Base-by-base conservation (phyloP, 768 basidiomycete genomes). In the Suillus cothurnatus region DNA sequence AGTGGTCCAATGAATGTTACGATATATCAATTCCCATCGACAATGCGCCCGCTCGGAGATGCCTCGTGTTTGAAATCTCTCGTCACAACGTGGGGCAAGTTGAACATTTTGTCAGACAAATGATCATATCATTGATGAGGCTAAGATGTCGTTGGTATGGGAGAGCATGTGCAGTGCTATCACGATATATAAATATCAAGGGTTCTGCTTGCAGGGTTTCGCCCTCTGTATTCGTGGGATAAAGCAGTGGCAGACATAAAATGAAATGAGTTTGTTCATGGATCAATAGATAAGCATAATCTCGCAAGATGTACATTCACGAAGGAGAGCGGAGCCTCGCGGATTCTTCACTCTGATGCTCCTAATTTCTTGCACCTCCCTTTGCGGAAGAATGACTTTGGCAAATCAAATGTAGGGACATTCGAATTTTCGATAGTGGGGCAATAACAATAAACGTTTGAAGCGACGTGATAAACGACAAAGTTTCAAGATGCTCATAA, bases 271-370 rank as follows among this genome's bases (percentile, higher is more conserved):
- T 26, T 38, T 26, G 36, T 6, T 38, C 26, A 26, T 23, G 57
- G 57, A 59, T 41, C 38, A 59, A 41, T 59, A 21, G 19, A 41
- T 28, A 3, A 36, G 58, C 58, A 59, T 55, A 55, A 31, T 28
- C 28, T 6, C 8, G 50, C 49, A 8, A 38, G 26, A 58, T 39
- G 57, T 26, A 39, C 2, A 9, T 19, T 58, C n/a, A 36, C n/a
- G 34, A 34, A 53, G 32, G 31, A 9, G 23, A 52, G 49, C 14
- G 14, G 6, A 26, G 3, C 49, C 3, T 28, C 49, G 26, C 26
- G 17, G 23, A 50, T 52, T 28, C 17, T 52, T 19, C 4, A 21
- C 4, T 19, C 3, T 4, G 2, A 31, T 1, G 8, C 3, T 32
- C 19, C 9, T 21, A 6, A 41, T 19, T 31, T 19, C n/a, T 11